Conservation (phyloP, 768 basidiomycete species). For the Termitomyces heimii region DNA sequence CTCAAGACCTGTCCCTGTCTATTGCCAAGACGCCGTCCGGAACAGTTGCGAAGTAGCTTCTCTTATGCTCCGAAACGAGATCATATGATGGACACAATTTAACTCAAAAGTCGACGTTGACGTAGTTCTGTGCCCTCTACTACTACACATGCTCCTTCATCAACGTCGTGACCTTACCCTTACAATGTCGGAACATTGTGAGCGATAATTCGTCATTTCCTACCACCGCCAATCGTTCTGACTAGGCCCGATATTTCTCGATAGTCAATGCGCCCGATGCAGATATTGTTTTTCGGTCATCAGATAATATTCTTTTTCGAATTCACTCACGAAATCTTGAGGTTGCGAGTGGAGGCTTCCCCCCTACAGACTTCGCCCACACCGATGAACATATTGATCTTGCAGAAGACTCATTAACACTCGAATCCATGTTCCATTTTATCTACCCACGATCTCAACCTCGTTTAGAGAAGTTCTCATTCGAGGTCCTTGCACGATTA, state of each 20-base stretch:
- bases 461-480: constrained; percentile 1
- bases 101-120: not conserved
- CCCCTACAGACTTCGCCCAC: constrained; percentile 2
- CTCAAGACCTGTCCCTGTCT: not conserved
- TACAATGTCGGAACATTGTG: not conserved
- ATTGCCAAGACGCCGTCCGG: not conserved
- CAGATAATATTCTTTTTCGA: constrained; percentile 8
- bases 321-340: constrained; percentile 14
- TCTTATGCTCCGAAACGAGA: not conserved
- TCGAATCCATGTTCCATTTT: constrained; percentile 16
- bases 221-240: not conserved
- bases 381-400: constrained; percentile 7
- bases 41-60: not conserved
- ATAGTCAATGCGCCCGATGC: constrained; percentile 11
- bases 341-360: constrained; percentile 9
- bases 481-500: constrained; percentile 5
- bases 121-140: no score
- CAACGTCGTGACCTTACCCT: not conserved
- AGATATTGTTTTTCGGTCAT: constrained; percentile 11
- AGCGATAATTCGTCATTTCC: not conserved
- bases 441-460: constrained; percentile 13
- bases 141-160: not conserved
- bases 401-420: constrained; percentile 9
- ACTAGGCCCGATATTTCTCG: not conserved
- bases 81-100: not conserved